These are phyloP conservation scores for Penicillium olsonii DNA, from an alignment of 2,329 filamentous ascomycete genomes.

Conservation along the genomic window DNA sequence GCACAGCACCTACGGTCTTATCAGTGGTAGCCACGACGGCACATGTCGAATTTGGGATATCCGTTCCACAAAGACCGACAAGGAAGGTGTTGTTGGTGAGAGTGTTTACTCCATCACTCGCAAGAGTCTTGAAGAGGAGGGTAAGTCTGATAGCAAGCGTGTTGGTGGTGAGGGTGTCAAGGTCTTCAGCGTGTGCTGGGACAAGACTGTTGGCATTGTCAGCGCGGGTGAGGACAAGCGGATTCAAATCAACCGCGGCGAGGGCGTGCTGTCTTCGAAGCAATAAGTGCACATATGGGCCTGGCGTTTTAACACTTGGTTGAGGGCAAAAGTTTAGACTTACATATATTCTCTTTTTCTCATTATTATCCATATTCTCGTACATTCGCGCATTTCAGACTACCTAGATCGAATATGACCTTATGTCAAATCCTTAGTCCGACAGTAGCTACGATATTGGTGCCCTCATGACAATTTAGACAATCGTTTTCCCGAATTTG, in stretches of 20 bases:
- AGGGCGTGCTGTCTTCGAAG: slow-evolving; percentile 46
- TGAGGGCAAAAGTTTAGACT: slow-evolving; percentile 34
- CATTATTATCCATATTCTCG: slow-evolving; percentile 3
- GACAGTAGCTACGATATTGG: neutral
- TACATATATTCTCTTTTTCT: slow-evolving; percentile 12
- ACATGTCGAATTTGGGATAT: slow-evolving; percentile 95
- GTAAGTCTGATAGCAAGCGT: slow-evolving; percentile 58
- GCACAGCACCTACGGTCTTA: slow-evolving; percentile 76
- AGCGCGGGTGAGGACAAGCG: slow-evolving; percentile 91
- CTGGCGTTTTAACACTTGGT: slow-evolving; percentile 32
- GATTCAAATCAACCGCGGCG: slow-evolving; percentile 83
- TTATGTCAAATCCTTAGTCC: neutral
- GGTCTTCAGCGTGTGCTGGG: slow-evolving; percentile 87
- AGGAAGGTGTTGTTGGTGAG: slow-evolving; percentile 63
- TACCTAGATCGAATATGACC: slow-evolving; percentile 7
- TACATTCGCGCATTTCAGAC: slow-evolving; percentile 2
- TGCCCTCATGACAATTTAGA: neutral
- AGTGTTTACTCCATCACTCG: slow-evolving; percentile 76
- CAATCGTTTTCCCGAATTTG: slow-evolving; percentile 3
- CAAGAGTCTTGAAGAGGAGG: slow-evolving; percentile 67
- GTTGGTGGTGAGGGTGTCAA: slow-evolving; percentile 81
- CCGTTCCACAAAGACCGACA: slow-evolving; percentile 64
- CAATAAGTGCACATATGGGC: slow-evolving; percentile 29
- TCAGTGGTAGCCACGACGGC: slow-evolving; percentile 87
- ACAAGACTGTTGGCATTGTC: slow-evolving; percentile 81